Evolutionary conservation across 805 yeast genomes (phyloP).

Genomic region (Candida boleticola): DNA sequence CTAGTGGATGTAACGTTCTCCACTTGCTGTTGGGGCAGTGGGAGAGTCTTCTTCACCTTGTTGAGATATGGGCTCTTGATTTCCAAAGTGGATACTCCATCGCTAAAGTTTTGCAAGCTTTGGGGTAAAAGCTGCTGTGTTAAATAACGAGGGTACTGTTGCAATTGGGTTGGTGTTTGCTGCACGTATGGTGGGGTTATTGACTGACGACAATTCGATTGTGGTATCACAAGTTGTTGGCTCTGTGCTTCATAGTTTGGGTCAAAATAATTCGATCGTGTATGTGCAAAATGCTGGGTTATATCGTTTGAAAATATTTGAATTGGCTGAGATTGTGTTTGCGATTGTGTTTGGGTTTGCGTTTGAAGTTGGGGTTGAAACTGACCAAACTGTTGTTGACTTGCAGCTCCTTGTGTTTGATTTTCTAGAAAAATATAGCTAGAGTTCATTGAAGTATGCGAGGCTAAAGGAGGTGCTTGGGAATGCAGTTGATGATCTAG

Average conservation of each 20-base stretch:
- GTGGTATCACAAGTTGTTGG: not conserved
- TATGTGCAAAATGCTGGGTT: too few species aligned
- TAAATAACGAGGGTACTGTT: slow-evolving; percentile 6
- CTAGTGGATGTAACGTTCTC: not conserved
- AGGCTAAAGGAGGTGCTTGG: not conserved
- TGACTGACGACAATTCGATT: slow-evolving; percentile 3
- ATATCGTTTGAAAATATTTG: too few species aligned
- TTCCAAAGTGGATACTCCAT: too few species aligned
- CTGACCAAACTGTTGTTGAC: too few species aligned
- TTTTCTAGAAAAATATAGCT: not conserved
- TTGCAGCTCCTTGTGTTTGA: not conserved
- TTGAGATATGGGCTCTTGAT: too few species aligned
- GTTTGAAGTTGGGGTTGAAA: too few species aligned
- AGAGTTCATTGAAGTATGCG: not conserved
- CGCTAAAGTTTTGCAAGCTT: slow-evolving; percentile 6
- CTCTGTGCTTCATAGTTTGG: slow-evolving; percentile 1
- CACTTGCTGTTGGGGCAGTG: slow-evolving; percentile 7
- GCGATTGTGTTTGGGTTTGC: too few species aligned
- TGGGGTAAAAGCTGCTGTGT: slow-evolving; percentile 6
- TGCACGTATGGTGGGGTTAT: slow-evolving; percentile 2
- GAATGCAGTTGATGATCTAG: slow-evolving; percentile 2
- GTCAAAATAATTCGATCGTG: not conserved
- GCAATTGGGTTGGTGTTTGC: slow-evolving; percentile 5
- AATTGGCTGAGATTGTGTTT: too few species aligned
- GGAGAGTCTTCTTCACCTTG: too few species aligned